Base-by-base conservation (phyloP, 2,329 filamentous ascomycete species). In the Epichloe festucae region DNA sequence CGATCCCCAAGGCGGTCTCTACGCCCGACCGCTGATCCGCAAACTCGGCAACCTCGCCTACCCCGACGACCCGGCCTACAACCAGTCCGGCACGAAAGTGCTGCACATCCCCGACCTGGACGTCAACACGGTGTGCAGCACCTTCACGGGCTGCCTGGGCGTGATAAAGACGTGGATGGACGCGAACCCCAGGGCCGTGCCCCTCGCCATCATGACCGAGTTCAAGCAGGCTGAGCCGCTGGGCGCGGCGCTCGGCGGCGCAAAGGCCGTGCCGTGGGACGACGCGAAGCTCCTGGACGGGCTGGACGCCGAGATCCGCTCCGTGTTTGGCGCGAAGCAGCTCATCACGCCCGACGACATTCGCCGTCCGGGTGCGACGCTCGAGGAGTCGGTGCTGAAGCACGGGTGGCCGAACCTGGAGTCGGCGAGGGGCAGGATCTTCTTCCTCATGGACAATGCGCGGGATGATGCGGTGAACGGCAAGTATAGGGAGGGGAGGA, bases 361-460 rank as follows among this genome's bases (percentile, higher is more conserved):
- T 2, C 69, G 72, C 23, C 58, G 64, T 10, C 58, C 54, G 0
- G 63, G 64, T 42, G 52, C 71, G 23, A 73, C 72, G 0, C 67
- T 77, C 12, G 73, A 76, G 56, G 55, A 72, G 53, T 70, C 68
- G 4, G 62, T 76, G 1, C 60, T 76, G n/a, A 54, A 62, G 46
- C 52, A 69, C 50, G 73, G 74, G n/a, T 76, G 73, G 73, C 73
- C 73, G 0, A 66, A 67, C 12, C 63, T 77, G 2, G 64, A 70
- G 3, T 65, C 66, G 2, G 67, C 69, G 0, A 62, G 72, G 11
- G 73, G 73, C 4, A 66, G 69, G 34, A 67, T 76, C 57, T 65
- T 75, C 53, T 76, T 76, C 63, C 68, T 70, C 55, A 74, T 76
- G 63, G 74, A 76, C 59, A 75, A 76, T 56, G 69, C 70, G 31